Evolutionary conservation across 2,329 filamentous ascomycete genomes (phyloP), one percentile per base, ranked within the genome.

Genomic region (Sporothrix curviconia): DNA sequence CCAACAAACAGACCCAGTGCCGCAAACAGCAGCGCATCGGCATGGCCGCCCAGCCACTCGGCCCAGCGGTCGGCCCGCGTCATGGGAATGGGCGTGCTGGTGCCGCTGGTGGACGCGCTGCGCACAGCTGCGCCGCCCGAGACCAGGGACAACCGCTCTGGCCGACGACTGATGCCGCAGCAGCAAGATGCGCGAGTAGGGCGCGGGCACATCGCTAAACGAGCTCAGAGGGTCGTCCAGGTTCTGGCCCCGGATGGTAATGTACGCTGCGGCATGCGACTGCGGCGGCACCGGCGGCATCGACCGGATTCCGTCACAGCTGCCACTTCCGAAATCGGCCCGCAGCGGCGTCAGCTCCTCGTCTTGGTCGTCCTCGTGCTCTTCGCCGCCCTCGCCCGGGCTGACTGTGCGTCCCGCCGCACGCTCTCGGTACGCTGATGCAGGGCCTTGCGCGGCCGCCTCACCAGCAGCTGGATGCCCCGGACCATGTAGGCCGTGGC

Each of bases 401-500:
- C n/a, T n/a, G n/a, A n/a, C n/a, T 36, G 56, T 3, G 36, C 54
- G 4, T 30, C 40, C 1, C 30, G 37, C 8, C 71, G 72, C 57
- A 79, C 71, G 56, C 82, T 79, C 58, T 82, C 79, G 3, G 76
- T 77, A 12, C 79, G 71, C 59, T 81, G 75, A 1, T 72, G 74
- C 52, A 76, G 69, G 2, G 78, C 75, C 52, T 78, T 74, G 63
- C 83, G 83, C 0, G 78, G 77, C 0, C 75, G 74, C 25, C 79
- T 77, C 1, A 77, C 66, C 12, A 80, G 34, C 19, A 81, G 66
- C 61, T 84, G 80, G 3, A 84, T 69, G 7, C 71, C 73, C 14
- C 81, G 75, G 0, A 78, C 79, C 66, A 82, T 71, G 66, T 79
- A 83, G 4, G 80, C 79, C 14, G 78, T 79, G 46, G 76, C 65